Conservation (phyloP, 169 alveolate species). For the Plasmodium blacklocki region DNA sequence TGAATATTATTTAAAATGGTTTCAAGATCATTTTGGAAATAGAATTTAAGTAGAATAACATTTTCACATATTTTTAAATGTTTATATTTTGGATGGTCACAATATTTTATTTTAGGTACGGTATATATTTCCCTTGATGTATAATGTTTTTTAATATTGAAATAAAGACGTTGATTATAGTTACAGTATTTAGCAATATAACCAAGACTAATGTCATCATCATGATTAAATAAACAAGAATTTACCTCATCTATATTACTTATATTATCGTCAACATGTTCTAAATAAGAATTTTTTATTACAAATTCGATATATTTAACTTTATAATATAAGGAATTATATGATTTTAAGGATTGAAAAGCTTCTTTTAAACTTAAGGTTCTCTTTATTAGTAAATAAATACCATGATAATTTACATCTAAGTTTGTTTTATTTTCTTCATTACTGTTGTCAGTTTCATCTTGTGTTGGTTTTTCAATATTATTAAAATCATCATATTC, state of each 20-base stretch:
- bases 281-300: slow-evolving; percentile 18
- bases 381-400: slow-evolving; percentile 31
- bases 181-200: slow-evolving; percentile 47
- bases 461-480: not conserved
- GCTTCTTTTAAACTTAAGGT: slow-evolving; percentile 13
- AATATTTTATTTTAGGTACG: not conserved
- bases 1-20: slow-evolving; percentile 3
- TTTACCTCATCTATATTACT: slow-evolving; percentile 4
- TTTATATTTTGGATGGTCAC: slow-evolving; percentile 7
- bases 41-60: slow-evolving; percentile 1
- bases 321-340: not conserved
- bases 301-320: slow-evolving; percentile 44
- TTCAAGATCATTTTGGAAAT: slow-evolving; percentile 13
- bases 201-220: slow-evolving; percentile 14
- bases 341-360: not conserved
- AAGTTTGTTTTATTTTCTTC: not conserved
- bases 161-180: slow-evolving; percentile 40
- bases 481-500: not conserved
- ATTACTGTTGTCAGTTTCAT: not conserved
- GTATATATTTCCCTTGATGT: slow-evolving; percentile 1
- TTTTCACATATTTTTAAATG: slow-evolving; percentile 65
- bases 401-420: slow-evolving; percentile 28
- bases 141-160: slow-evolving; percentile 39
- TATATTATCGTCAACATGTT: slow-evolving; percentile 55
- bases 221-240: slow-evolving; percentile 26